phyloP scores from a whole-genome alignment of 352 stramenopile genomes.

The Phytophthora megakarya region DNA sequence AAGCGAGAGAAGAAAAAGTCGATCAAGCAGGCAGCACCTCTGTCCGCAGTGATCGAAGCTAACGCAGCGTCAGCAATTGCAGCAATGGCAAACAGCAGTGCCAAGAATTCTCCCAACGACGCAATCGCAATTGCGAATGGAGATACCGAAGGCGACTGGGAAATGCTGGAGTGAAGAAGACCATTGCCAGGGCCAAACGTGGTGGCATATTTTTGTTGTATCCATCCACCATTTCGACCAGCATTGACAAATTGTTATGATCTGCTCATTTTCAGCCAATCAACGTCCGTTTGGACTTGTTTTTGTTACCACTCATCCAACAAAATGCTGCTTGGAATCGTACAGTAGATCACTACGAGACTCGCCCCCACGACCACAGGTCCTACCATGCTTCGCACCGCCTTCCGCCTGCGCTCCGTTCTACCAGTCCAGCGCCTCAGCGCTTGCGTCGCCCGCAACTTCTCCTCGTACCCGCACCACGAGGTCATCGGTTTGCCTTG shows the following conservation, averaged over 20 bases:
- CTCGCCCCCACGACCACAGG: conserved; percentile 24
- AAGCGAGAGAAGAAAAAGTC: conserved; percentile 34
- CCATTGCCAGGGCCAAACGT: not conserved
- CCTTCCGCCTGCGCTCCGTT: conserved; percentile 47
- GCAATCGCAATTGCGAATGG: conserved; percentile 2
- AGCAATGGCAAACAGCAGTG: conserved; percentile 30
- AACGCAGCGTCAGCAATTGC: conserved; percentile 27
- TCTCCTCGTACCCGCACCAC: conserved; percentile 77
- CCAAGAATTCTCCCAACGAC: conserved; percentile 24
- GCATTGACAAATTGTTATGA: not conserved
- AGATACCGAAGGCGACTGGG: conserved; percentile 32
- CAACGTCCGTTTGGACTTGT: not conserved
- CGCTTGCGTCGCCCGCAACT: conserved; percentile 47
- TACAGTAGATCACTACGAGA: conserved; percentile 17
- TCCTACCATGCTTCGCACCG: conserved; percentile 65
- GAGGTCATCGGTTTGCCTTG: conserved; percentile 81
- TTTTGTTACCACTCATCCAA: conserved; percentile 22
- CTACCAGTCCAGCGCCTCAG: conserved; percentile 45
- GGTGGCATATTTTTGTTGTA: conserved; percentile 17
- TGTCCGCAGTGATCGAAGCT: conserved; percentile 32
- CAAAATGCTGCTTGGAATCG: conserved; percentile 35
- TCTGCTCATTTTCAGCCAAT: conserved; percentile 21
- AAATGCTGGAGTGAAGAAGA: conserved; percentile 37
- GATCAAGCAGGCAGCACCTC: conserved; percentile 25
- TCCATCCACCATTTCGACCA: conserved; percentile 2